phyloP scores from a whole-genome alignment of 2,329 filamentous ascomycete species.

The Colletotrichum sp. region DNA sequence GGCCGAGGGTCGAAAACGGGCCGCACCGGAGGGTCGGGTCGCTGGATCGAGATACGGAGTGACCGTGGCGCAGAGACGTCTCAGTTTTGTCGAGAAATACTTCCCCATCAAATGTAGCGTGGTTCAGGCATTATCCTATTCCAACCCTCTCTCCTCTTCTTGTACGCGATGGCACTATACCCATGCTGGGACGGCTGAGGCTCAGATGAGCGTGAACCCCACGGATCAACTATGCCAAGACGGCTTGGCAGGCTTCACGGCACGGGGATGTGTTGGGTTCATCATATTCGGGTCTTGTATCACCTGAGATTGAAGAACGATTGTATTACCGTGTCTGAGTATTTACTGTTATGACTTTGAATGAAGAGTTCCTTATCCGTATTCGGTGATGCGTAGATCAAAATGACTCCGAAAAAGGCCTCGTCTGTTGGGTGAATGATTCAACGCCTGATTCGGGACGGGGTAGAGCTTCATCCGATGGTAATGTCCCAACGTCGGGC shows the following conservation, averaged over 20 bases:
- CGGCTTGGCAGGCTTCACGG: background rate
- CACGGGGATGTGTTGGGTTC: background rate
- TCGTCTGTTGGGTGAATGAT: background rate
- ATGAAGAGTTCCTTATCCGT: background rate
- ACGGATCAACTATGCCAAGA: background rate
- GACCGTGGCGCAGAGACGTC: background rate
- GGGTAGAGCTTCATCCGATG: background rate
- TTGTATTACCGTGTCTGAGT: background rate
- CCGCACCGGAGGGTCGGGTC: background rate
- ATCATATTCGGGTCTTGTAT: background rate
- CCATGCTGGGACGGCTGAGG: background rate
- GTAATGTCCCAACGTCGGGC: background rate
- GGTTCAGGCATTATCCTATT: background rate
- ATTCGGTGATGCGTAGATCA: background rate
- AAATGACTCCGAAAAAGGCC: background rate
- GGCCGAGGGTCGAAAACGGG: background rate
- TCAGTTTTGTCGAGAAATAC: background rate
- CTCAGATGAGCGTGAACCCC: background rate
- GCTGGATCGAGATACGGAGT: background rate
- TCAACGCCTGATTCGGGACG: background rate
- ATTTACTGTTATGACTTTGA: background rate
- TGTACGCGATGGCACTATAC: background rate
- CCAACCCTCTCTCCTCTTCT: background rate
- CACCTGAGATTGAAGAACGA: background rate
- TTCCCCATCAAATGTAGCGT: background rate